A percentile compares a stretch with the other conserved stretches of the same genome.
These are phyloP conservation scores for Claviceps cyperi DNA, from an alignment of 2,329 filamentous ascomycete genomes.

Conservation along the genomic window DNA sequence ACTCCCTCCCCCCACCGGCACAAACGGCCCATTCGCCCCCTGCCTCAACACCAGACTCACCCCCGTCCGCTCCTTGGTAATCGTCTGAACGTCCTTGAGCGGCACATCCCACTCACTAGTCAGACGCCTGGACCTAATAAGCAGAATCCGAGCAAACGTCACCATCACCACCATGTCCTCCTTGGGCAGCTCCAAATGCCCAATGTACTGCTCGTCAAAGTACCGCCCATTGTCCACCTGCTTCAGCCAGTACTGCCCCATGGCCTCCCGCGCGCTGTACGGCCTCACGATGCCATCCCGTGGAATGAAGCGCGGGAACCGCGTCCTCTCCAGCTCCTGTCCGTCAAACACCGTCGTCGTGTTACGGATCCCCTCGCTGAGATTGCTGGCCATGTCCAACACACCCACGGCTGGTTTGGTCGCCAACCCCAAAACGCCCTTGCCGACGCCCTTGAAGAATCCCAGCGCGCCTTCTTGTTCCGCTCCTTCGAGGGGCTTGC, in stretches of 20 bases:
- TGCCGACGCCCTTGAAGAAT: conserved; percentile 96
- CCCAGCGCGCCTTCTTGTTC: conserved; percentile 89
- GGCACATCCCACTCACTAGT: conserved; percentile 92
- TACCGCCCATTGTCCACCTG: conserved; percentile 94
- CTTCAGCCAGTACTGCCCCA: conserved; percentile 98
- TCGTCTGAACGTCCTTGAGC: conserved; percentile 90
- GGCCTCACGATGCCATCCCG: conserved; percentile 87
- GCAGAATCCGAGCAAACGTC: conserved; percentile 74
- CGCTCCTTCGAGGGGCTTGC: conserved; percentile 87
- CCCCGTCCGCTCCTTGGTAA: conserved; percentile 90
- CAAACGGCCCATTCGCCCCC: conserved; percentile 84
- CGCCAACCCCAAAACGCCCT: conserved; percentile 83
- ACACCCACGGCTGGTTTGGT: conserved; percentile 96
- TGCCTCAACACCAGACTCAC: conserved; percentile 80
- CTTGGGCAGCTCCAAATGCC: conserved; percentile 78
- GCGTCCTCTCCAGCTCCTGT: conserved; percentile 83
- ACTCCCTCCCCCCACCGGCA: conserved; percentile 83
- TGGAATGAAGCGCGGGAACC: conserved; percentile 84
- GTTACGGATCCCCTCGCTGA: conserved; percentile 94
- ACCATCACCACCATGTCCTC: conserved; percentile 86
- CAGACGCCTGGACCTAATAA: conserved; percentile 75
- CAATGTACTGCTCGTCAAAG: conserved; percentile 96
- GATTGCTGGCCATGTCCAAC: conserved; percentile 91
- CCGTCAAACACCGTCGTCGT: conserved; percentile 97
- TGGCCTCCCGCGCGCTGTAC: conserved; percentile 85